phyloP scores from a whole-genome alignment of 768 basidiomycete species.

The Fibroporia radiculosa region DNA sequence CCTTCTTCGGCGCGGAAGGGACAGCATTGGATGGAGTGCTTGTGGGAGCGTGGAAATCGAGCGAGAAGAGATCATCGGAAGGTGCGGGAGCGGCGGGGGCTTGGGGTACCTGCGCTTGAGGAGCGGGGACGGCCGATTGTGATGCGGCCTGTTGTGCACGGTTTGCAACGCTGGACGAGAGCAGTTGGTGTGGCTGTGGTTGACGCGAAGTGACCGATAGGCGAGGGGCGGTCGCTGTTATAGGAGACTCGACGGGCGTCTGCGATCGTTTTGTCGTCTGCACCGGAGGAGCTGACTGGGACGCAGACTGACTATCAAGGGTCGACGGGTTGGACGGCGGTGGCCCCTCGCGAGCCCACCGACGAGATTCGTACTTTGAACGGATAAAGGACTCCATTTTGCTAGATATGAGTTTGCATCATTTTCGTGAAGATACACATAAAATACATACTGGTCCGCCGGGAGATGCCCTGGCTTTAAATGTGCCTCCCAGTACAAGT shows the following conservation, averaged over 20 bases:
- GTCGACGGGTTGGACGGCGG: conserved; percentile 74
- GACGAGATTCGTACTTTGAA: conserved; percentile 87
- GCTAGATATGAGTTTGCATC: conserved; percentile 32
- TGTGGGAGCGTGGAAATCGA: conserved; percentile 74
- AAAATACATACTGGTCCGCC: conserved; percentile 83
- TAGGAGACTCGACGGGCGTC: conserved; percentile 20
- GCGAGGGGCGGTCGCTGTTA: conserved; percentile 15
- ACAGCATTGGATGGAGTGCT: conserved; percentile 21
- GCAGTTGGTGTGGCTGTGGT: conserved; percentile 47
- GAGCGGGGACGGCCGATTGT: conserved; percentile 2
- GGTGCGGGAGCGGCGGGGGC: conserved; percentile 21
- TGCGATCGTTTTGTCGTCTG: conserved; percentile 8
- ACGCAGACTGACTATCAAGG: conserved; percentile 42
- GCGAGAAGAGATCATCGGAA: conserved; percentile 67
- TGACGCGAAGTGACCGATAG: conserved; percentile 25
- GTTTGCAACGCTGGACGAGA: conserved; percentile 29
- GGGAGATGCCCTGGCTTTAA: conserved; percentile 86
- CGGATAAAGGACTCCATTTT: conserved; percentile 98
- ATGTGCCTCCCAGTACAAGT: conserved; percentile 96
- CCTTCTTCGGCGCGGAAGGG: conserved; percentile 43
- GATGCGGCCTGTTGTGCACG: conserved; percentile 13
- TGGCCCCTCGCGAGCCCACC: conserved; percentile 93
- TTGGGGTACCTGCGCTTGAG: conserved; percentile 7
- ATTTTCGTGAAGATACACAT: neutral
- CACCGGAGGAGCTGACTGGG: conserved; percentile 16